Percentiles rank a stretch among this genome's conserved stretches.
phyloP scores from a whole-genome alignment of 2,329 filamentous ascomycete genomes.

The Colletotrichum brevisporum region DNA sequence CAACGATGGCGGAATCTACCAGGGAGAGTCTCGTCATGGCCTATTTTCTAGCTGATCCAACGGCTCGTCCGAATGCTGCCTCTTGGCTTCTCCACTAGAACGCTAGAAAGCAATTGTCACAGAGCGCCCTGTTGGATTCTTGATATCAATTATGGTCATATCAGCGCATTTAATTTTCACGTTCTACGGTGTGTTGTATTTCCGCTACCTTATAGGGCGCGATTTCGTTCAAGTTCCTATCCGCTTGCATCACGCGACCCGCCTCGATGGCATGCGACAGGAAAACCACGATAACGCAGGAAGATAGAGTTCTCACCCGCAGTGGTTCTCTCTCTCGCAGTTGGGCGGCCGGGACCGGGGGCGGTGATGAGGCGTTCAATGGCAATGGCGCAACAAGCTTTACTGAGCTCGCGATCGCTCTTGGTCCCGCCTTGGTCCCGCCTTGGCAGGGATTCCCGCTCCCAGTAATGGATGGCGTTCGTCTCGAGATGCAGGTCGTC shows the following conservation, averaged over 20 bases:
- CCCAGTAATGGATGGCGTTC: not conserved
- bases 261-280: not conserved
- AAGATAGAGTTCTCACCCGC: not conserved
- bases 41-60: not conserved
- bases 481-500: not conserved
- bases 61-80: constrained; percentile 13
- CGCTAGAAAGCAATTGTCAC: not conserved
- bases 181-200: not conserved
- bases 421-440: constrained; percentile 33
- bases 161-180: not conserved
- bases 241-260: constrained; percentile 8
- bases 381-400: constrained; percentile 38
- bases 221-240: not conserved
- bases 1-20: constrained; percentile 16
- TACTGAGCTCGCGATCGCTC: constrained; percentile 33
- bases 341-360: constrained; percentile 4
- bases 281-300: not conserved
- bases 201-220: not conserved
- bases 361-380: constrained; percentile 4
- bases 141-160: not conserved
- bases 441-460: constrained; percentile 19
- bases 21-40: constrained; percentile 6
- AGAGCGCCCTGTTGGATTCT: not conserved
- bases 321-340: not conserved
- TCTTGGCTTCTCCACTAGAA: constrained; percentile 8